phyloP scores from a whole-genome alignment of 768 basidiomycete species.

The Lactarius hengduanensis region DNA sequence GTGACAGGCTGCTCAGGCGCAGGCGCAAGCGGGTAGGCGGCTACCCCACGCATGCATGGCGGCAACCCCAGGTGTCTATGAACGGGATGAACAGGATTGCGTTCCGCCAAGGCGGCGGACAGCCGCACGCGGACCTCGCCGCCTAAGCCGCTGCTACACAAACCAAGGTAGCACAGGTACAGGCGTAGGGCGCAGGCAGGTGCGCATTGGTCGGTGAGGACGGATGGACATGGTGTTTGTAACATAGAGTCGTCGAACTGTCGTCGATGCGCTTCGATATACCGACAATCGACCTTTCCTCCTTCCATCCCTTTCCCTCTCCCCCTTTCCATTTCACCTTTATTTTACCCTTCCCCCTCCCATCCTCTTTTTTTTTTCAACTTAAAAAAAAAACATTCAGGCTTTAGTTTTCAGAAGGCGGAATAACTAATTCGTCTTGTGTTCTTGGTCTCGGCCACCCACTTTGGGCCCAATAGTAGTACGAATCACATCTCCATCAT shows the following conservation, averaged over 20 bases:
- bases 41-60: not conserved
- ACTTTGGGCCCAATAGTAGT: too few relatives aligned
- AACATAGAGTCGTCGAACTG: not conserved
- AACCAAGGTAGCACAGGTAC: constrained; percentile 12
- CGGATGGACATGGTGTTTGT: too few relatives aligned
- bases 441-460: too few relatives aligned
- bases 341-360: not conserved
- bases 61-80: not conserved
- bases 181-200: constrained; percentile 24
- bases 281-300: not conserved
- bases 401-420: too few relatives aligned
- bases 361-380: too few relatives aligned
- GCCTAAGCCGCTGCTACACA: not conserved
- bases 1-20: too few relatives aligned
- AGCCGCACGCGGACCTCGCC: not conserved
- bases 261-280: not conserved
- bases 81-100: constrained; percentile 8
- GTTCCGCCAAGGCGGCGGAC: constrained; percentile 9
- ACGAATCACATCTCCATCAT: too few relatives aligned
- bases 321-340: too few relatives aligned
- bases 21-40: too few relatives aligned
- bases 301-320: too few relatives aligned
- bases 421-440: too few relatives aligned
- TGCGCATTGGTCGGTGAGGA: constrained; percentile 7
- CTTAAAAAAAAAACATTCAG: too few relatives aligned